Base-by-base conservation (phyloP, 2,329 filamentous ascomycete species). In the Scleromitrula shiraiana region DNA sequence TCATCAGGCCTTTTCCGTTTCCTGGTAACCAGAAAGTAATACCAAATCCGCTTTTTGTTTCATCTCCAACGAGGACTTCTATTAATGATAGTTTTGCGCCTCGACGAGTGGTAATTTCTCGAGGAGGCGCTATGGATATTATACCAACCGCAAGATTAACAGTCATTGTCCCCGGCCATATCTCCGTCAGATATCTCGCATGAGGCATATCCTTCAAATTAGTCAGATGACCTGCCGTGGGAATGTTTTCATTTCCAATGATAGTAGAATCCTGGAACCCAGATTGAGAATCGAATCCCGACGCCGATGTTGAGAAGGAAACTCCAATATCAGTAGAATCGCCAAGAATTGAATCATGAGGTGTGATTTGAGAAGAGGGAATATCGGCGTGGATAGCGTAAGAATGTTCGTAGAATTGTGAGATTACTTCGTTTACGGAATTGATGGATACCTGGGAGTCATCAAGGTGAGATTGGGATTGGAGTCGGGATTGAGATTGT, bases 61-160 rank as follows among this genome's bases (percentile, higher is more conserved):
- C 86, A 64, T 97, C 91, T 5, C 86, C 90, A 1, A 96, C 80
- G 1, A 90, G 70, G 2, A 93, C 65, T 64, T 95, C 88, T 33
- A 91, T 70, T 3, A 95, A 73, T 5, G 85, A 77, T 43, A 83
- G 73, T 6, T 72, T 70, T 9, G 68, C 66, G 22, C 82, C 78
- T 68, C 77, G 82, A 32, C 77, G 74, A 0, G 89, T 87, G 24
- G 71, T 76, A 17, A 95, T 78, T 2, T 74, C 74, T 20, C 85
- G 80, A 1, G 84, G 74, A 30, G 80, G 74, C 2, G 83, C 75
- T 41, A 88, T 74, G 10, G 83, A 80, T 52, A 95, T 82, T 39
- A 96, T 72, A 3, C 83, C 87, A 9, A 82, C 86, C n/a, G 96
- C 76, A 5, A 95, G 65, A 62, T 89, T 88, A 22, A 90, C 77